These are phyloP conservation scores for Phytophthora pisi DNA, from an alignment of 352 stramenopile species.

Conservation along the genomic window DNA sequence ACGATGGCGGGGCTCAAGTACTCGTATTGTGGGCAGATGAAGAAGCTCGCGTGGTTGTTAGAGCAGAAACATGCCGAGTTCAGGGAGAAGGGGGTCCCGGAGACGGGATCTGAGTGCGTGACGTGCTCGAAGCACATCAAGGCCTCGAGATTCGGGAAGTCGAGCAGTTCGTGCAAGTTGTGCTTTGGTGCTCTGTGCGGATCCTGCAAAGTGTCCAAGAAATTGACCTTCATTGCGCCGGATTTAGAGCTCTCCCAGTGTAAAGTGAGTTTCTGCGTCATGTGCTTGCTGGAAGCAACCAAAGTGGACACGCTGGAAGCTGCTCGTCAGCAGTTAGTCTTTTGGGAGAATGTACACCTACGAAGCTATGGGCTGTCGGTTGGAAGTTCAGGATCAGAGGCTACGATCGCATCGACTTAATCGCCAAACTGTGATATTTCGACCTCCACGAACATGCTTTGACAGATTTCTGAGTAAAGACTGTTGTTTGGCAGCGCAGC, in stretches of 20 bases:
- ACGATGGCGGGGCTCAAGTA: conserved; percentile 32
- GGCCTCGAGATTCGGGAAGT: neutral
- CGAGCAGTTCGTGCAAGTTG: conserved; percentile 23
- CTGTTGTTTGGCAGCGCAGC: too few species aligned
- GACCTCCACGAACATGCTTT: too few species aligned
- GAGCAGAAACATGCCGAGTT: conserved; percentile 14
- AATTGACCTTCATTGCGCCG: conserved; percentile 18
- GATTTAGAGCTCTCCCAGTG: neutral
- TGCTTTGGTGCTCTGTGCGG: conserved; percentile 22
- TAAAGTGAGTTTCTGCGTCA: conserved; percentile 30
- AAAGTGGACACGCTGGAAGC: conserved; percentile 23
- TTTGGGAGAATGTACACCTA: neutral
- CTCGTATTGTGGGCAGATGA: conserved; percentile 43
- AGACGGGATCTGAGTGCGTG: conserved; percentile 8
- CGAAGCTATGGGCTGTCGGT: neutral
- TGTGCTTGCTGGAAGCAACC: conserved; percentile 27
- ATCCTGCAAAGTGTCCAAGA: conserved; percentile 17
- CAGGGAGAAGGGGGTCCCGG: conserved; percentile 10
- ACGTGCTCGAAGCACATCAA: conserved; percentile 24
- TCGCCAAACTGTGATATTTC: too few species aligned
- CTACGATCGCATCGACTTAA: neutral
- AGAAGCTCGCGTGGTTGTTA: conserved; percentile 36
- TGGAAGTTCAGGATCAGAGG: neutral
- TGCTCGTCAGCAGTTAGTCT: conserved; percentile 21
- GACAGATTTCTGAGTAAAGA: too few species aligned